Conservation (phyloP, 805 yeast genomes). For the Candida maltosa region DNA sequence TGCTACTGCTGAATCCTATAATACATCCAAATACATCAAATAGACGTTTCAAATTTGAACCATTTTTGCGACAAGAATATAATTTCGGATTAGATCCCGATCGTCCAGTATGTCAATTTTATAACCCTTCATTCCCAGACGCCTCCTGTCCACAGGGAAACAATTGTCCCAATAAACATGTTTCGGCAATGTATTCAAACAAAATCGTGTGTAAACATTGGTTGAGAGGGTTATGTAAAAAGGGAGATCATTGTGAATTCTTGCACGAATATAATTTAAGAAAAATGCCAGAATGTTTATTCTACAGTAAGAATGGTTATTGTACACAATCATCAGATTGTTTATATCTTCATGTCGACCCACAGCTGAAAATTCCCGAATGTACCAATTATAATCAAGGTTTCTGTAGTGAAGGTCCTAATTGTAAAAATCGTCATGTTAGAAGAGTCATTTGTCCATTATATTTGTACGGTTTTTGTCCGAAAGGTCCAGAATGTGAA, state of each 20-base stretch:
- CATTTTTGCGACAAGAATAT: conserved; percentile 75
- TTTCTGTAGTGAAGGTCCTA: conserved; percentile 89
- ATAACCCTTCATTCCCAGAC: conserved; percentile 48
- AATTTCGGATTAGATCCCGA: conserved; percentile 84
- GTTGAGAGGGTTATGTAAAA: conserved; percentile 95
- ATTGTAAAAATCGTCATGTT: conserved; percentile 77
- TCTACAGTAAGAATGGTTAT: conserved; percentile 75
- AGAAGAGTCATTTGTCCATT: conserved; percentile 73
- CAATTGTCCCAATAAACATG: conserved; percentile 86
- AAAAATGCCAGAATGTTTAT: conserved; percentile 95
- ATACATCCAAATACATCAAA: conserved; percentile 40
- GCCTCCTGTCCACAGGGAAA: conserved; percentile 80
- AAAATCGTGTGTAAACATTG: conserved; percentile 95
- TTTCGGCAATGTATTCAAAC: conserved; percentile 46
- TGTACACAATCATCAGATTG: conserved; percentile 96
- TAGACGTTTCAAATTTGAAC: conserved; percentile 64
- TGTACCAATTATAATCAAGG: conserved; percentile 84
- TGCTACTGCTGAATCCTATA: conserved; percentile 36
- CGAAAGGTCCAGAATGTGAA: conserved; percentile 77
- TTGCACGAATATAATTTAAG: conserved; percentile 90
- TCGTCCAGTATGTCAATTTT: conserved; percentile 80
- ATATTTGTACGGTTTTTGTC: conserved; percentile 89
- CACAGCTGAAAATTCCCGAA: conserved; percentile 81
- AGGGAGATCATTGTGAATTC: conserved; percentile 94
- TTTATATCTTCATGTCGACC: conserved; percentile 87